phyloP scores from a whole-genome alignment of 805 yeast genomes.

The Yueomyces sinensis region DNA sequence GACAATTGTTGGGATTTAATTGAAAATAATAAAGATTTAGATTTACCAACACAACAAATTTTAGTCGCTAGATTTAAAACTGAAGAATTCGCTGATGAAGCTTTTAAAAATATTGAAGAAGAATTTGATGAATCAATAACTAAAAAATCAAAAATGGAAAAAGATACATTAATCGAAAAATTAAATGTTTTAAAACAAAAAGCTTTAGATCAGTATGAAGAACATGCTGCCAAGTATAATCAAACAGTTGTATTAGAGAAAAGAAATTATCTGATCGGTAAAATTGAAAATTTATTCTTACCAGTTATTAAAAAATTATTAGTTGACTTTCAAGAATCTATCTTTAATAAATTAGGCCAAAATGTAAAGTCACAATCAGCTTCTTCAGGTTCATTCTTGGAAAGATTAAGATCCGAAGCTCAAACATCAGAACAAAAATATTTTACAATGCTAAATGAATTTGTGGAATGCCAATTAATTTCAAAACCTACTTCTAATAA shows the following conservation, averaged over 20 bases:
- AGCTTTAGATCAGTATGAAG: constrained; percentile 45
- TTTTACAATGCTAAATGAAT: background rate
- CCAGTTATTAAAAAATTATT: constrained; percentile 15
- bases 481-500: background rate
- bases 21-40: constrained; percentile 84
- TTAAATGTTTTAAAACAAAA: constrained; percentile 32
- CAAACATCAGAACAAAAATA: background rate
- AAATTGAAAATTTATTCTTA: constrained; percentile 29
- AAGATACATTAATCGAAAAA: constrained; percentile 27
- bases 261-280: constrained; percentile 33
- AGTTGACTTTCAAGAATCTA: constrained; percentile 33
- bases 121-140: constrained; percentile 22
- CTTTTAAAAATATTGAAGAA: constrained; percentile 32
- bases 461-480: constrained; percentile 11
- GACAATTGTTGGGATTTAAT: constrained; percentile 90
- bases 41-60: constrained; percentile 92
- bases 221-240: constrained; percentile 65
- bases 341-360: constrained; percentile 22
- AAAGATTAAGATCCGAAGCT: constrained; percentile 9
- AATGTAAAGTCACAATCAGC: constrained; percentile 14
- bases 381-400: constrained; percentile 10
- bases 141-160: constrained; percentile 14
- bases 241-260: constrained; percentile 53
- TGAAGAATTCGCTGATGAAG: constrained; percentile 63
- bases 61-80: constrained; percentile 90